Evolutionary conservation across 495 filamentous ascomycete species (phyloP).

Genomic region (Neurospora cerealis): DNA sequence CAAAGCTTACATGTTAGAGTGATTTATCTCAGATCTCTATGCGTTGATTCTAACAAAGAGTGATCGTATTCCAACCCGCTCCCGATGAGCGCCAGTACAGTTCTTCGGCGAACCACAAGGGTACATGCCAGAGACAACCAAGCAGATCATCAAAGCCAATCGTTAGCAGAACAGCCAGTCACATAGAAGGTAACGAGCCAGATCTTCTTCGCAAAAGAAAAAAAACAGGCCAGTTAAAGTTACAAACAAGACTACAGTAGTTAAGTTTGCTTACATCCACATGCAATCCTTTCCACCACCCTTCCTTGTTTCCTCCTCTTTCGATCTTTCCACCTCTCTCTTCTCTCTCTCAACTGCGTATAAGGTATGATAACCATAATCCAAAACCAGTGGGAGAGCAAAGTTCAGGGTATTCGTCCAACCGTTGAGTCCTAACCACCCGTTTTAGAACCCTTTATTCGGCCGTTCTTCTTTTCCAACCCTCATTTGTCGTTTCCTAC

Average conservation of each 20-base stretch:
- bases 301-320: not conserved
- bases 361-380: not conserved
- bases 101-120: not conserved
- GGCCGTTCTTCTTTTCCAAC: not conserved
- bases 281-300: not conserved
- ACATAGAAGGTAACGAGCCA: not conserved
- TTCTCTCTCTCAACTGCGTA: not conserved
- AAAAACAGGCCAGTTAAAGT: not conserved
- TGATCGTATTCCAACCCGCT: not conserved
- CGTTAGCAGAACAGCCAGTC: not conserved
- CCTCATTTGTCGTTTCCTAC: not conserved
- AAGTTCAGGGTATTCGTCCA: not conserved
- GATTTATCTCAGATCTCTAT: not conserved
- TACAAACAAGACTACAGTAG: not conserved
- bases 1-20: not conserved
- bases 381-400: not conserved
- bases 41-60: not conserved
- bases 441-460: not conserved
- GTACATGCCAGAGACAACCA: not conserved
- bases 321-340: not conserved
- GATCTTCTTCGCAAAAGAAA: not conserved
- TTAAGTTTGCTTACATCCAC: not conserved
- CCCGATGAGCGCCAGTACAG: not conserved
- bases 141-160: not conserved
- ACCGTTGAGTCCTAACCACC: not conserved